These are phyloP conservation scores for Rauvolfia tetraphylla DNA, from an alignment of 257 asterid genomes.

Conservation along the genomic window DNA sequence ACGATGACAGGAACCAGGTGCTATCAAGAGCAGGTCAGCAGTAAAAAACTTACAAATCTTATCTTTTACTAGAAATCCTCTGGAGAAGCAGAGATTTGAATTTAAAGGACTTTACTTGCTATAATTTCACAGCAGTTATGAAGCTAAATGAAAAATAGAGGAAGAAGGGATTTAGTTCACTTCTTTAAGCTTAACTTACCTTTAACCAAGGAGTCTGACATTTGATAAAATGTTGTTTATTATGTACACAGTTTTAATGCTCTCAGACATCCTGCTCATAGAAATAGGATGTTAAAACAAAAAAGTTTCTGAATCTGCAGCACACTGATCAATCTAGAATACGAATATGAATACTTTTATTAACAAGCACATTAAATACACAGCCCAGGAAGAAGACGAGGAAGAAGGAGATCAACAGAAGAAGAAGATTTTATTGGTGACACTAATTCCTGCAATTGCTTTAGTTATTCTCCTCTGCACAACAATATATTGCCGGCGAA, in stretches of 20 bases:
- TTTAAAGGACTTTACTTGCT: too few species aligned
- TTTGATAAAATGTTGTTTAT: background rate
- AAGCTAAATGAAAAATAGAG: too few species aligned
- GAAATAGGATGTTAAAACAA: too few species aligned
- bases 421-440: conserved; percentile 8
- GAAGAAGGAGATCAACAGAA: conserved; percentile 10
- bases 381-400: conserved; percentile 31
- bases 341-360: background rate
- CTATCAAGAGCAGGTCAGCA: conserved; percentile 33
- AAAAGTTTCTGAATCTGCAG: background rate
- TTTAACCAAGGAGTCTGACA: too few species aligned
- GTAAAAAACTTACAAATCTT: background rate
- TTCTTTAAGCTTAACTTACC: too few species aligned
- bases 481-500: conserved; percentile 17
- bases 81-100: too few species aligned
- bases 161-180: too few species aligned
- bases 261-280: too few species aligned
- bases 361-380: background rate
- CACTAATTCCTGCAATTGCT: conserved; percentile 17
- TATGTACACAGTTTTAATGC: background rate
- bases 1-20: conserved; percentile 25
- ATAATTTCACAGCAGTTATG: too few species aligned
- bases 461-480: conserved; percentile 22
- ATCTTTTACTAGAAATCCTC: background rate
- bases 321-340: background rate